Percentiles rank a stretch among this genome's conserved stretches.
phyloP scores from a whole-genome alignment of 805 yeast species.

The Middelhovenomyces tepae region DNA sequence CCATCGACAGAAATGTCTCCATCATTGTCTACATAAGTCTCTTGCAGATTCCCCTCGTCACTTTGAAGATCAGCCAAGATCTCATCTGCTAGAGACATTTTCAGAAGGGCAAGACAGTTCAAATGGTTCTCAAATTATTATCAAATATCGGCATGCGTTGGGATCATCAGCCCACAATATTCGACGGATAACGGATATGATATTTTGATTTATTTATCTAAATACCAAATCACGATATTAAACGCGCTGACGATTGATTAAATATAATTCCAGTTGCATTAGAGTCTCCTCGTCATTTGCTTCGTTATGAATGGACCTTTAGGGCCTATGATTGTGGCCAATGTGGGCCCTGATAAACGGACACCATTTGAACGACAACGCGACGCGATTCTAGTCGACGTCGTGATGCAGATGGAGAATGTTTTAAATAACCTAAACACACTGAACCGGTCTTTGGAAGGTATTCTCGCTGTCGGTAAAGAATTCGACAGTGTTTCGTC shows the following conservation, averaged over 20 bases:
- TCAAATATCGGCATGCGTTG: too few species aligned
- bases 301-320: not conserved
- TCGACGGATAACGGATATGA: too few species aligned
- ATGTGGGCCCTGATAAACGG: constrained; percentile 8
- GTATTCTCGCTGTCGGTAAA: constrained; percentile 62
- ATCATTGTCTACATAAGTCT: constrained; percentile 9
- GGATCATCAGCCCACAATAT: too few species aligned
- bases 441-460: constrained; percentile 58
- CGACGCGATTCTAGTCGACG: too few species aligned
- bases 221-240: too few species aligned
- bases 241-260: too few species aligned
- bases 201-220: too few species aligned
- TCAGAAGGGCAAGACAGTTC: not conserved
- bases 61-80: constrained; percentile 32
- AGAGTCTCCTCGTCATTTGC: not conserved
- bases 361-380: constrained; percentile 51
- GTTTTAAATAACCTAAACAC: constrained; percentile 56
- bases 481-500: constrained; percentile 64
- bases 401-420: constrained; percentile 46
- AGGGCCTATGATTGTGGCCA: not conserved
- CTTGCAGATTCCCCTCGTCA: constrained; percentile 15
- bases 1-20: constrained; percentile 7
- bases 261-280: constrained; percentile 3
- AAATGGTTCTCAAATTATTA: not conserved
- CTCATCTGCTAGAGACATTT: constrained; percentile 32